These are phyloP conservation scores for Cerrena zonata DNA, from an alignment of 1,284 basidiomycete species.

Conservation along the genomic window DNA sequence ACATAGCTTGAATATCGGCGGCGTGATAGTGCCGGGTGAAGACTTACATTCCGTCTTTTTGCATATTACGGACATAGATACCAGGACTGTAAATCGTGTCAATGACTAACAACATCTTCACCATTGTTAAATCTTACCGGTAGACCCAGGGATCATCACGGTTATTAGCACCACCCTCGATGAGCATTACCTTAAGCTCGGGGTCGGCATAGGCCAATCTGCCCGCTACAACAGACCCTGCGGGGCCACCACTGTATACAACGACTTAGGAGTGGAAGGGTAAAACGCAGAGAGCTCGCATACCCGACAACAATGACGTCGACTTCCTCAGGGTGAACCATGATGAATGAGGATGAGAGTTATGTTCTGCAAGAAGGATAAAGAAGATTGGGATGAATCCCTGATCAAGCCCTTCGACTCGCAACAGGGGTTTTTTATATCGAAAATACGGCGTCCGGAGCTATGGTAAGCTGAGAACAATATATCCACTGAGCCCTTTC, in stretches of 20 bases:
- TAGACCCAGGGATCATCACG: slow-evolving; percentile 72
- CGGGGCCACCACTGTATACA: slow-evolving; percentile 52
- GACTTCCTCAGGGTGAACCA: slow-evolving; percentile 64
- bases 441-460: neutral
- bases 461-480: neutral
- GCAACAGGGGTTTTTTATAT: neutral
- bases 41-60: slow-evolving; percentile 57
- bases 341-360: slow-evolving; percentile 16
- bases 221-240: slow-evolving; percentile 64
- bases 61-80: slow-evolving; percentile 67
- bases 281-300: slow-evolving; percentile 10
- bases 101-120: too few relatives aligned
- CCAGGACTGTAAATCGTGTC: slow-evolving; percentile 49
- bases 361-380: neutral
- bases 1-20: slow-evolving; percentile 5
- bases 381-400: neutral
- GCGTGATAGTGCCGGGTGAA: neutral
- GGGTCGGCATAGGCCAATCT: slow-evolving; percentile 67
- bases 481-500: neutral
- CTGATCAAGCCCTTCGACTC: neutral
- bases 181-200: slow-evolving; percentile 67
- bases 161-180: slow-evolving; percentile 72
- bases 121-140: slow-evolving; percentile 29
- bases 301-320: slow-evolving; percentile 61
- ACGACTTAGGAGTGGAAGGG: slow-evolving; percentile 7